A percentile compares a stretch with the other conserved stretches of the same genome.
These are phyloP conservation scores for Acidomyces sp. DNA, from an alignment of 495 filamentous ascomycete genomes.

Conservation along the genomic window DNA sequence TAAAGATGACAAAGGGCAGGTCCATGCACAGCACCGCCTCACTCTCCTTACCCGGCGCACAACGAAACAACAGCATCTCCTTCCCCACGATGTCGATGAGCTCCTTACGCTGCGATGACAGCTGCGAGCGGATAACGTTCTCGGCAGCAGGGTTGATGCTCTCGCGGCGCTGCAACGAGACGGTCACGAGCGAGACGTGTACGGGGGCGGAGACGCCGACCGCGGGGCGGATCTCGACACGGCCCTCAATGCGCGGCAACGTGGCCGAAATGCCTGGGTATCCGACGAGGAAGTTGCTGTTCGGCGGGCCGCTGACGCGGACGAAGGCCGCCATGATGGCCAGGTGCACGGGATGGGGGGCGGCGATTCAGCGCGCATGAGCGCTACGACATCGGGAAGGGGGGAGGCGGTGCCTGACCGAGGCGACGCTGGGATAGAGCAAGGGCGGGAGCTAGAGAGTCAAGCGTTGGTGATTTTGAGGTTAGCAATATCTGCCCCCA, in stretches of 20 bases:
- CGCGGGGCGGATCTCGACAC: constrained; percentile 87
- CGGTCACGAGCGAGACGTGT: constrained; percentile 81
- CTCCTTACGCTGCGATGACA: constrained; percentile 86
- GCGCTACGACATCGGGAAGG: constrained; percentile 12
- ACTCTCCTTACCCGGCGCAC: constrained; percentile 64
- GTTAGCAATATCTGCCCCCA: too few relatives aligned
- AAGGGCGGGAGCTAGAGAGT: too few relatives aligned
- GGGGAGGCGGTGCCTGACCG: too few relatives aligned
- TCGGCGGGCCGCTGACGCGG: constrained; percentile 92
- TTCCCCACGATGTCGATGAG: constrained; percentile 86
- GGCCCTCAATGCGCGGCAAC: constrained; percentile 91
- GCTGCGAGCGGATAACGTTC: constrained; percentile 78
- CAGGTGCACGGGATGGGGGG: background rate
- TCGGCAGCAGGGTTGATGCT: constrained; percentile 94
- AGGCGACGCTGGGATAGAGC: too few relatives aligned
- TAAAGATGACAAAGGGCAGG: constrained; percentile 90
- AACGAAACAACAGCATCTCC: constrained; percentile 84
- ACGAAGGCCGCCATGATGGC: constrained; percentile 70
- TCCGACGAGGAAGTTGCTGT: constrained; percentile 68
- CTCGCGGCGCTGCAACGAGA: constrained; percentile 83
- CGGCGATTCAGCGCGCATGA: constrained; percentile 21
- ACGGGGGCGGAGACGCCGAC: constrained; percentile 76
- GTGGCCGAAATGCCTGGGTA: constrained; percentile 98
- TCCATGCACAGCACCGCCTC: constrained; percentile 95
- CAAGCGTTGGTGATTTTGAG: too few relatives aligned